These are phyloP conservation scores for Fusarium chlamydosporum DNA, from an alignment of 2,329 filamentous ascomycete species.

Conservation along the genomic window DNA sequence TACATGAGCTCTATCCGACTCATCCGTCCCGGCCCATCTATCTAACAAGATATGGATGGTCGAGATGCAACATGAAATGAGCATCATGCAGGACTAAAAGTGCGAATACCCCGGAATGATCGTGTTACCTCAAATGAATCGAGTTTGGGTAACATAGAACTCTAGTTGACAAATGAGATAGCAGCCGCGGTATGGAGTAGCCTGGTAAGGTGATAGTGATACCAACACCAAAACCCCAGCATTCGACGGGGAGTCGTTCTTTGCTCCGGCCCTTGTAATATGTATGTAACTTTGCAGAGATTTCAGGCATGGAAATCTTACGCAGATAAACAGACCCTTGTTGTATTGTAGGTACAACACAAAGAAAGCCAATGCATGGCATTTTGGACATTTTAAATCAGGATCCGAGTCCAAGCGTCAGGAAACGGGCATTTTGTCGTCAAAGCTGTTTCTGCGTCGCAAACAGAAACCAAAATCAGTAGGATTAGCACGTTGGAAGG, in stretches of 20 bases:
- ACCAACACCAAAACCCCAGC: too few species aligned
- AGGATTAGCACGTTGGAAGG: background rate
- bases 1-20: background rate
- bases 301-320: too few species aligned
- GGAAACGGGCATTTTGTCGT: background rate
- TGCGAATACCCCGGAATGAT: too few species aligned
- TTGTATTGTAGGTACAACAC: too few species aligned
- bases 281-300: too few species aligned
- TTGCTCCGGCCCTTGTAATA: too few species aligned
- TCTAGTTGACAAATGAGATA: background rate
- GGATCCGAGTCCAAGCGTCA: background rate
- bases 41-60: too few species aligned
- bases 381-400: constrained; percentile 14
- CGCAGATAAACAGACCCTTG: too few species aligned
- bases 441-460: background rate
- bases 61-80: too few species aligned
- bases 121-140: background rate
- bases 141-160: background rate
- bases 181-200: background rate
- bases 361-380: background rate
- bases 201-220: too few species aligned
- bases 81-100: too few species aligned
- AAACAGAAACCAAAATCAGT: background rate
- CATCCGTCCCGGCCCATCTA: background rate
- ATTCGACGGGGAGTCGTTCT: too few species aligned